These are phyloP conservation scores for Xylaria sp. DNA, from an alignment of 2,329 filamentous ascomycete genomes.

Conservation along the genomic window DNA sequence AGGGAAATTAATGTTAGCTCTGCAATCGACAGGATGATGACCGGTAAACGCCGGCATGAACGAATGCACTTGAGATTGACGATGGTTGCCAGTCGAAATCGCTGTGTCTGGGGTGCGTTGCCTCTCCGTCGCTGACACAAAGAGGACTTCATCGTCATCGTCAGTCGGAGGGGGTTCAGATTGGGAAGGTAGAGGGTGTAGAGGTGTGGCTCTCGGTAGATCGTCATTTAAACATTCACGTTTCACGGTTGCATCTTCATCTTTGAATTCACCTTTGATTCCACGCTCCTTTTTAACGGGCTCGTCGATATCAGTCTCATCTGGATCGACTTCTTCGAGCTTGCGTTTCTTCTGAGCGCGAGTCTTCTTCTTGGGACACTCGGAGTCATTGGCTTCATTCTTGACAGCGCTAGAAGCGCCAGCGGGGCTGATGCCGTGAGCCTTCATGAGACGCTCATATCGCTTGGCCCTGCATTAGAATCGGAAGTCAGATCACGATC, in stretches of 20 bases:
- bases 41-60: constrained; percentile 38
- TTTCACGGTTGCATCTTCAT: constrained; percentile 50
- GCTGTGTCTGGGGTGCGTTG: constrained; percentile 30
- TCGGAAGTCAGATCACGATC: constrained; percentile 11
- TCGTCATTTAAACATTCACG: constrained; percentile 43
- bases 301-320: constrained; percentile 50
- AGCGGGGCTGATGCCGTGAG: constrained; percentile 59
- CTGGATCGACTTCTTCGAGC: constrained; percentile 52
- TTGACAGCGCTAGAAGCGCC: constrained; percentile 44
- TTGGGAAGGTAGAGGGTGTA: constrained; percentile 26
- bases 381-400: constrained; percentile 42
- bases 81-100: constrained; percentile 25
- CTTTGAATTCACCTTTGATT: constrained; percentile 51
- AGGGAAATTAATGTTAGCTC: constrained; percentile 47
- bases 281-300: constrained; percentile 42
- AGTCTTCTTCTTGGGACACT: constrained; percentile 39
- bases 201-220: constrained; percentile 25
- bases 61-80: constrained; percentile 35
- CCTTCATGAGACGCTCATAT: constrained; percentile 73
- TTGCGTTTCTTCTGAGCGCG: constrained; percentile 49
- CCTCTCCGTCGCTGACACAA: constrained; percentile 46
- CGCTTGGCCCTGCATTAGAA: constrained; percentile 67
- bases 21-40: constrained; percentile 45
- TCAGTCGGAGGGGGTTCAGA: constrained; percentile 30
- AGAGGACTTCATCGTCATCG: constrained; percentile 49